Conservation (phyloP, 805 yeast species). For the Hanseniaspora occidentalis region DNA sequence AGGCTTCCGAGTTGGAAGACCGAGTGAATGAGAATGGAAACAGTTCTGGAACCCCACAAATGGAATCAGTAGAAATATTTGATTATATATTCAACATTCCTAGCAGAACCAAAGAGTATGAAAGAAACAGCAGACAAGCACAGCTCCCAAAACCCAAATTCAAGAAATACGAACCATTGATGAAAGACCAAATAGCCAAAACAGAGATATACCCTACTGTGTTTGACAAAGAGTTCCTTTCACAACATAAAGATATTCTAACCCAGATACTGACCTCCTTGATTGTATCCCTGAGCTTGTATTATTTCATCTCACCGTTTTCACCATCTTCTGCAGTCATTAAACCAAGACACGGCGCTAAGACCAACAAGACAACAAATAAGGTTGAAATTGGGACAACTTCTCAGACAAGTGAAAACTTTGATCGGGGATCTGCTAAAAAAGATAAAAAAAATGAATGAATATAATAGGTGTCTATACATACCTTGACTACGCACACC, state of each 20-base stretch:
- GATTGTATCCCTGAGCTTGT: neutral
- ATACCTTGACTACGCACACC: too few species aligned
- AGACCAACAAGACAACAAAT: too few species aligned
- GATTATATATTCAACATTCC: neutral
- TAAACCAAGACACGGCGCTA: too few species aligned
- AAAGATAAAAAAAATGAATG: too few species aligned
- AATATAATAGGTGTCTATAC: too few species aligned
- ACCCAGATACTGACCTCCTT: neutral
- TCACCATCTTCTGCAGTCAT: too few species aligned
- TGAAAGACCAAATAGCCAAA: conserved; percentile 15
- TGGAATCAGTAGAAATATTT: neutral
- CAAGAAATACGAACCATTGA: conserved; percentile 6
- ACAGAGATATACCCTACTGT: conserved; percentile 19
- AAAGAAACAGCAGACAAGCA: neutral
- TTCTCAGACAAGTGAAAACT: too few species aligned
- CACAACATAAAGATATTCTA: neutral
- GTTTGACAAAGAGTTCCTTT: conserved; percentile 11
- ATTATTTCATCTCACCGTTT: too few species aligned
- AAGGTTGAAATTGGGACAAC: too few species aligned
- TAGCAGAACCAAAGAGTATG: neutral
- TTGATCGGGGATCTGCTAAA: too few species aligned
- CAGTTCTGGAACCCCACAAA: too few species aligned
- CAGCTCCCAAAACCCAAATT: conserved; percentile 1
- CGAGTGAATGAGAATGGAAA: neutral
- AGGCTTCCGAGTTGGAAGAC: conserved; percentile 9